phyloP scores from a whole-genome alignment of 2,329 filamentous ascomycete species.

The Alternaria triticimaculans region DNA sequence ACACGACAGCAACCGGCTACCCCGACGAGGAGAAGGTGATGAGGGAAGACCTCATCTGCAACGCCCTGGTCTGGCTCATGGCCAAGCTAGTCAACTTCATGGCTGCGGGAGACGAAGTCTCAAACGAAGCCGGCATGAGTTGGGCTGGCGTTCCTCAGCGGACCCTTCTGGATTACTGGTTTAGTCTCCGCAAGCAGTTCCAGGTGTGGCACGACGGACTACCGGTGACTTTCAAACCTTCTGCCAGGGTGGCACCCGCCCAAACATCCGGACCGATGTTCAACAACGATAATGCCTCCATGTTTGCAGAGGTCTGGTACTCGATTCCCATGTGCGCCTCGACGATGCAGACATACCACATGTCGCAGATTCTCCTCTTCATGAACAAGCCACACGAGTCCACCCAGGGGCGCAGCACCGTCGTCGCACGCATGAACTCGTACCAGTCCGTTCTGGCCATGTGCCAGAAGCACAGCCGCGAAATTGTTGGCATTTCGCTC shows the following conservation, averaged over 20 bases:
- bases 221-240: slow-evolving; percentile 65
- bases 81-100: slow-evolving; percentile 72
- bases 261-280: slow-evolving; percentile 31
- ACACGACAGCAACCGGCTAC: slow-evolving; percentile 49
- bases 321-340: slow-evolving; percentile 68
- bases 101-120: slow-evolving; percentile 62
- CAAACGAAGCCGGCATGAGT: slow-evolving; percentile 44
- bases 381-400: slow-evolving; percentile 66
- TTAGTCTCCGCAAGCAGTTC: slow-evolving; percentile 62
- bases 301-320: slow-evolving; percentile 68
- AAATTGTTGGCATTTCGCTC: slow-evolving; percentile 67
- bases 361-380: slow-evolving; percentile 66
- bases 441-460: slow-evolving; percentile 65
- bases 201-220: slow-evolving; percentile 66
- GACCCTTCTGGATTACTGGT: slow-evolving; percentile 60
- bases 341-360: slow-evolving; percentile 70
- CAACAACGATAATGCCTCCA: slow-evolving; percentile 39
- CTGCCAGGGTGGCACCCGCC: slow-evolving; percentile 56
- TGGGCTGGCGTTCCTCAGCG: slow-evolving; percentile 58
- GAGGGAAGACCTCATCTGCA: slow-evolving; percentile 69
- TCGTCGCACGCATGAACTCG: slow-evolving; percentile 61
- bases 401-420: slow-evolving; percentile 58
- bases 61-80: slow-evolving; percentile 70
- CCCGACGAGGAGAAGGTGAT: slow-evolving; percentile 57
- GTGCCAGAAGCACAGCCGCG: slow-evolving; percentile 63